Base-by-base conservation (phyloP, 306 rosid genomes). In the Ziziphus jujuba region DNA sequence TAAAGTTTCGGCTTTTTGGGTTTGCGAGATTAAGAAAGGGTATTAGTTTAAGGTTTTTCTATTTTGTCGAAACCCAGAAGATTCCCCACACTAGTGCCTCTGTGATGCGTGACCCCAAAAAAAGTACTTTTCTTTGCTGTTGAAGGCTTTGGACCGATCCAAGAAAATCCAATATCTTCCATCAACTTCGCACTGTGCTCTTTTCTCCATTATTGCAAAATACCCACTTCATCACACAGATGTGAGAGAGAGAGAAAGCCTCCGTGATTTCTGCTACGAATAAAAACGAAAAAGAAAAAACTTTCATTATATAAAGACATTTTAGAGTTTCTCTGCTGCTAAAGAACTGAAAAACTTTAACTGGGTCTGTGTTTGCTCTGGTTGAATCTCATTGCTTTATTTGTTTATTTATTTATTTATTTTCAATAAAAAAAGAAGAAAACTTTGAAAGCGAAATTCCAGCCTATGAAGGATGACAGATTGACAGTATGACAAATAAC, bases 401-500 rank as follows among this genome's bases (percentile, higher is more conserved):
- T 12, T 1, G 14, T 22, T 50, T 75, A 3, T 17, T 23, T 33
- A 53, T 38, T 17, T 49, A 15, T 38, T 31, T 17, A 10, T 24
- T 40, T 40, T 63, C 5, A 53, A 47, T 12, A 52, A 54, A 59
- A 33, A 51, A 54, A 59, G 19, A 51, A 51, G 17, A 17, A 15
- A 34, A 16, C 7, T 33, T 73, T 58, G 40, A 63, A 51, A 40
- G 60, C 58, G 62, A 71, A 25, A 54, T 53, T 25, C 51, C 9
- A 59, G 51, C 56, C 56, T 28, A 17, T 40, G 52, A 52, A 36
- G 38, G 69, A 45, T 43, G 54, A 62, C 67, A 24, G 59, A 63
- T 25, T 31, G 44, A 33, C 45, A 59, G 16, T 23, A 66, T 69
- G 75, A 58, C 25, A 59, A 50, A 65, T 58, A 55, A 59, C 79